Evolutionary conservation across 2,329 filamentous ascomycete genomes (phyloP), one percentile per base, ranked within the genome.

Genomic region (Aureobasidium melanogenum): DNA sequence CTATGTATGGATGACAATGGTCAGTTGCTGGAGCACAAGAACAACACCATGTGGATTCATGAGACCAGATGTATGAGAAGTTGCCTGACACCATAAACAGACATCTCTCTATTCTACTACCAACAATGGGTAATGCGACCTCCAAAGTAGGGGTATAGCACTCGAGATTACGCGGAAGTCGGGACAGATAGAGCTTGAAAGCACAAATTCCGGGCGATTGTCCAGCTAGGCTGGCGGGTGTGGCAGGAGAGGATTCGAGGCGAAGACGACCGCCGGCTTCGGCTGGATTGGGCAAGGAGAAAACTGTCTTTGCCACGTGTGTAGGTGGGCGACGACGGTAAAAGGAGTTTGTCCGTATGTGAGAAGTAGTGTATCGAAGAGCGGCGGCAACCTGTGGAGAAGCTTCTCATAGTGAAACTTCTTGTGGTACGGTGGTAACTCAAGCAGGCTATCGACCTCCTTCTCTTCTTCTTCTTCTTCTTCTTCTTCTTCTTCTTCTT

Each of bases 341-440:
- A 17, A 30, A 50, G 24, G 46, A 50, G 46, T 32, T 50, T 50
- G 46, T 50, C 46, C 46, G 46, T 50, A 32, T 50, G 24, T 50
- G 24, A 32, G 46, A 50, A 50, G 46, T 50, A 50, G 26, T 28
- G 24, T 50, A 50, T 50, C 46, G 46, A 50, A 50, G 46, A 50
- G 46, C 46, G 46, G 46, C 46, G 46, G 46, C 46, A n/a, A 50
- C 46, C 46, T 50, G 24, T 50, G 24, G 46, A 15, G 24, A 50
- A 50, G 46, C 46, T 50, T 50, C 46, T 50, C 24, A 50, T 50
- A 50, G 46, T 50, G 46, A 50, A 50, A 50, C 46, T 50, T 50
- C 46, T 50, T 50, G 24, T 50, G 24, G n/a, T 50, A 10, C 46
- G 46, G 46, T 32, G 46, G 46, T 50, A 50, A 50, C 46, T 50